Evolutionary conservation across 1,139 yeast genomes (phyloP), one percentile per base, ranked within the genome.

Genomic region (Geotrichum candidum): DNA sequence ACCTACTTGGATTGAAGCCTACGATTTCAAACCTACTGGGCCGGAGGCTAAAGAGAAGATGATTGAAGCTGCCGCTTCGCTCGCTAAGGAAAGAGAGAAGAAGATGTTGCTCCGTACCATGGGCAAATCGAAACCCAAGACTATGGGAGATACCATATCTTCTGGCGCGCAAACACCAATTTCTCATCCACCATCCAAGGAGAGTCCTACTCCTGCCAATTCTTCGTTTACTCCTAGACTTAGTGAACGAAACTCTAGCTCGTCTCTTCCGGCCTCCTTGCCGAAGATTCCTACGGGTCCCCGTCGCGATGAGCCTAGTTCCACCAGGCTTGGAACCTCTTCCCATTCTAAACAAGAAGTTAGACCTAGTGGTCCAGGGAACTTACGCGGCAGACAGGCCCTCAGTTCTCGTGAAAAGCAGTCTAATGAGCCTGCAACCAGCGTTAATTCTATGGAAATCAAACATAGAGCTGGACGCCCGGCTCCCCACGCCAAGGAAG

Each of bases 1-100:
- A 10, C 78, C 78, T 51, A 75, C 77, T 0, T 85, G 94, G 84
- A 76, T 85, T 2, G 83, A 80, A 51, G 67, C 72, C 41, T 71
- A 70, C 60, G 71, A 72, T 25, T 72, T 70, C 61, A 68, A 67
- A 57, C 63, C 64, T 2, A 65, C 68, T 41, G 55, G 65, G 5
- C 69, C 67, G n/a, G 65, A 63, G 33, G 66, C 62, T 22, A 68
- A 68, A 61, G 59, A 61, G 22, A 60, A 63, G 22, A 61, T 65
- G 35, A 64, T 71, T 25, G 65, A 62, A 38, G 66, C 63, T 11
- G 67, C 66, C 10, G 48, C 56, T n/a, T 46, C 22, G 11, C 57
- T 54, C 22, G 58, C 58, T 3, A 63, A 67, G 51, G 66, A 57
- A 38, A 62, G 72, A 22, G 64, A 63, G 46, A 56, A 56, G 54